Evolutionary conservation across 768 basidiomycete species (phyloP).

Genomic region (Boletus barrowsii): DNA sequence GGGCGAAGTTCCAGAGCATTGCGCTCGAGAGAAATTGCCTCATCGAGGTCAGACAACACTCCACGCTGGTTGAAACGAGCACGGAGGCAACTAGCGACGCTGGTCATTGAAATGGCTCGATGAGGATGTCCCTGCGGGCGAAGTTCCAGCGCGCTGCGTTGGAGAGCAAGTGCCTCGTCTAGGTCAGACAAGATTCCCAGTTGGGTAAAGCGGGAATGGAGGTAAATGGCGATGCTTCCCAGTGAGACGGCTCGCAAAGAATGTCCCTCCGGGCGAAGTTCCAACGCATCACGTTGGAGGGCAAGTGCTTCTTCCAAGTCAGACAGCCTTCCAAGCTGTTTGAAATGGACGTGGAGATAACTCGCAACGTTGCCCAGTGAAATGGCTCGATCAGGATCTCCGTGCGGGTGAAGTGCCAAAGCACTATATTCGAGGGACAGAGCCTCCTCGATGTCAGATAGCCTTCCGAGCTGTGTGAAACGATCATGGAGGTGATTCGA

Average conservation of each 20-base stretch:
- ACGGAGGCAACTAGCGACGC: background rate
- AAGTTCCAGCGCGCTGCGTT: background rate
- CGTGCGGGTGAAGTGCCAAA: background rate
- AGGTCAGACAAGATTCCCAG: background rate
- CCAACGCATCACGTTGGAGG: background rate
- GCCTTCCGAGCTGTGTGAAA: background rate
- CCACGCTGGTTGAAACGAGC: background rate
- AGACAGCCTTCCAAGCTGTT: background rate
- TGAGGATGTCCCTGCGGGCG: too few relatives aligned
- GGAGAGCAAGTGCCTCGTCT: background rate
- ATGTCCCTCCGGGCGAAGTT: background rate
- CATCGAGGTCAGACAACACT: background rate
- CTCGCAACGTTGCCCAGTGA: background rate
- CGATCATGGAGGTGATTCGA: background rate
- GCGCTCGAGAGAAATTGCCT: background rate
- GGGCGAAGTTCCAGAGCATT: background rate
- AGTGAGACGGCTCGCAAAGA: background rate
- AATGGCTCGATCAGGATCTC: background rate
- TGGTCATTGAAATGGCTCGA: background rate
- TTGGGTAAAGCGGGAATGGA: background rate
- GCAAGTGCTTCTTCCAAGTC: background rate
- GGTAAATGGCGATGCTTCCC: background rate
- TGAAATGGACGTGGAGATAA: background rate
- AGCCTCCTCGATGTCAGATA: slow-evolving; percentile 1
- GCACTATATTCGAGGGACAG: background rate